Percentiles rank a stretch among this genome's conserved stretches.
phyloP scores from a whole-genome alignment of 116 monocot species.

The Posidonia oceanica region DNA sequence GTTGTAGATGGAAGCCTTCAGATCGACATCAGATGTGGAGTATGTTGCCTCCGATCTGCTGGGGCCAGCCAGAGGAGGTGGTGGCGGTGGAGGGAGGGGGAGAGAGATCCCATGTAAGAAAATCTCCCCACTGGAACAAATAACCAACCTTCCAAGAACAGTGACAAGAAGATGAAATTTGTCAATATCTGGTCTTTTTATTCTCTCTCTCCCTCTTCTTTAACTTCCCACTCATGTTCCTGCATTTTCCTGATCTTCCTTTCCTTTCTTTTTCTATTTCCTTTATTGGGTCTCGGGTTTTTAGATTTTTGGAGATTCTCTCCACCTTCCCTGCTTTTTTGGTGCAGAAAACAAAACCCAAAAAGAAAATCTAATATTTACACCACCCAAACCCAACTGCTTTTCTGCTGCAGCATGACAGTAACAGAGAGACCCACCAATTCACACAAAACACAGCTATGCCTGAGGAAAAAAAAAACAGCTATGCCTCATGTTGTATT shows the following conservation, averaged over 20 bases:
- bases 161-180: constrained; percentile 35
- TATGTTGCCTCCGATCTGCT: constrained; percentile 10
- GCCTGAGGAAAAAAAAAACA: not conserved
- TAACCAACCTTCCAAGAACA: constrained; percentile 39
- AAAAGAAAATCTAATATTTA: constrained; percentile 8
- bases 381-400: constrained; percentile 8
- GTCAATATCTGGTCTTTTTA: constrained; percentile 56
- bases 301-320: not conserved
- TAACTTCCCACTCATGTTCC: not conserved
- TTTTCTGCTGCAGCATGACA: not conserved
- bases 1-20: not conserved
- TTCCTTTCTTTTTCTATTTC: not conserved
- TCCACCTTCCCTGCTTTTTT: constrained; percentile 4
- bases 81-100: constrained; percentile 6
- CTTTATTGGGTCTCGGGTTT: not conserved
- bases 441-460: not conserved
- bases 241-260: not conserved
- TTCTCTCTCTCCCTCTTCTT: not conserved
- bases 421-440: constrained; percentile 2
- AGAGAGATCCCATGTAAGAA: constrained; percentile 20
- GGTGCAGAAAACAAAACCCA: constrained; percentile 6
- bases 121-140: constrained; percentile 18
- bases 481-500: no score
- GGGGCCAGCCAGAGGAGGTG: constrained; percentile 9
- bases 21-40: constrained; percentile 17